These are phyloP conservation scores for Apiospora aurea DNA, from an alignment of 2,329 filamentous ascomycete species.

Conservation along the genomic window DNA sequence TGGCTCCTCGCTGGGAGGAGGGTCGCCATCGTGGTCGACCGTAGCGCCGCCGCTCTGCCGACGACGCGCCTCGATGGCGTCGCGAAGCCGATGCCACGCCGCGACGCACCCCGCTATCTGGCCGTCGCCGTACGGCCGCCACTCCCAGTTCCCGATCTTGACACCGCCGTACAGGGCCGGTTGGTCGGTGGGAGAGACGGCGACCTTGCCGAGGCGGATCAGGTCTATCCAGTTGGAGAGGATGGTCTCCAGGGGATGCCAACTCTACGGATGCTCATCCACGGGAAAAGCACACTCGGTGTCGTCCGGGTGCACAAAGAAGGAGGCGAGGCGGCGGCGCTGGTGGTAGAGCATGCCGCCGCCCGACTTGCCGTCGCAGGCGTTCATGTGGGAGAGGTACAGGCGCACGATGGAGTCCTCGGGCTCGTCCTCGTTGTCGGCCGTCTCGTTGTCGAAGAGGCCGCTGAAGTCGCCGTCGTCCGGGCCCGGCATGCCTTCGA, in stretches of 20 bases:
- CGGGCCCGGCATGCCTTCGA: conserved; percentile 26
- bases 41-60: neutral
- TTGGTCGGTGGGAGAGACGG: conserved; percentile 32
- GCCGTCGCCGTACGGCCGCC: conserved; percentile 40
- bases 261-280: conserved; percentile 32
- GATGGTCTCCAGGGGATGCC: conserved; percentile 40
- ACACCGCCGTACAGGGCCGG: conserved; percentile 30
- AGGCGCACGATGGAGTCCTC: conserved; percentile 35
- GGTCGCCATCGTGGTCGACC: neutral
- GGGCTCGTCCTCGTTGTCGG: conserved; percentile 31
- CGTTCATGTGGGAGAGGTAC: conserved; percentile 32
- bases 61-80: conserved; percentile 37
- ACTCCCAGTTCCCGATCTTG: conserved; percentile 39
- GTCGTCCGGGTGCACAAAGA: conserved; percentile 36
- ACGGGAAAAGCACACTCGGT: conserved; percentile 33
- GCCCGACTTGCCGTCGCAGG: conserved; percentile 29
- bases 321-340: conserved; percentile 33
- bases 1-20: neutral
- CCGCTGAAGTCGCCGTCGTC: conserved; percentile 1
- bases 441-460: conserved; percentile 35
- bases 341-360: conserved; percentile 43
- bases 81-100: conserved; percentile 37
- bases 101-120: conserved; percentile 36
- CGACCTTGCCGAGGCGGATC: conserved; percentile 36
- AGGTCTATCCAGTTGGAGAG: conserved; percentile 38